Evolutionary conservation across 2,329 filamentous ascomycete species (phyloP), one percentile per base, ranked within the genome.

Genomic region (Alternaria novae-zelandiae): DNA sequence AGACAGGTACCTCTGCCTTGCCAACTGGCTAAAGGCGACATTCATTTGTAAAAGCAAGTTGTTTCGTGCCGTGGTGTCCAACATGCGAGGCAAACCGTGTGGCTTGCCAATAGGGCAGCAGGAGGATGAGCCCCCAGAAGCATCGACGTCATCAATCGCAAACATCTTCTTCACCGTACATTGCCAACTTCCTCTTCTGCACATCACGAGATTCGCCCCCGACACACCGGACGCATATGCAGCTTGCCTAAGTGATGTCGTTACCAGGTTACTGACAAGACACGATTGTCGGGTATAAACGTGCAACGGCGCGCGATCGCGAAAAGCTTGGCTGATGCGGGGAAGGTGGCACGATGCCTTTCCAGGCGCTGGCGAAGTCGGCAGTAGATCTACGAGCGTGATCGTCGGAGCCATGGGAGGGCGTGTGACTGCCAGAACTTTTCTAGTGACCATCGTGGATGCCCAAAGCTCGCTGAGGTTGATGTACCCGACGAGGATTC

Each of bases 291-390:
- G 60, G 56, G 50, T 50, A 55, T 41, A 59, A 58, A 54, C 56
- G 60, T 45, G 50, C 50, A 46, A 63, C 56, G 60, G 60, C 56
- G 56, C 32, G 50, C 49, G 56, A 59, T 55, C 32, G 28, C 20
- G 32, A 49, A 41, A 62, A 62, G 55, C 59, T 59, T 62, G 55
- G 55, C 44, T 13, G 28, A 23, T 41, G 56, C 56, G 49, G 59
- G 59, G 59, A 50, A 53, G n/a, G 32, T n/a, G 12, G 56, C 50
- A 54, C 56, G 50, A 59, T 54, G 36, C 32, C 32, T 36, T 21
- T 59, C 54, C 49, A 32, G 54, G 60, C 43, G 54, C 41, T 12
- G 54, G 44, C 26, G 32, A 36, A 20, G 44, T 59, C 55, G 55
- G 59, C 15, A 15, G 41, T 25, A 47, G 55, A 54, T 54, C 49